Conservation (phyloP, 208 protist species). For the Leptomonas seymouri region DNA sequence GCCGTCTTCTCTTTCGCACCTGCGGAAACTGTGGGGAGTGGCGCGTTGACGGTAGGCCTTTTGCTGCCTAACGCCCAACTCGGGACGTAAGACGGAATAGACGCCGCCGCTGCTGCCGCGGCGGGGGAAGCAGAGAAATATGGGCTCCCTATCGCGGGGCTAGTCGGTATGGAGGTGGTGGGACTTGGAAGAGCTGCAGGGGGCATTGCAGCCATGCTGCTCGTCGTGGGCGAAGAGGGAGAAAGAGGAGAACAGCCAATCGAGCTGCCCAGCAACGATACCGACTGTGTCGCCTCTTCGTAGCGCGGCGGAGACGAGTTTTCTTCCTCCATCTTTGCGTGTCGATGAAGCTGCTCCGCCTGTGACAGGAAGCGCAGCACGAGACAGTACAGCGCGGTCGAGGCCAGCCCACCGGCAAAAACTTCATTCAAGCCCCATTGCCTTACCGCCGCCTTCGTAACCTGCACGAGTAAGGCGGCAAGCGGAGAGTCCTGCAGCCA, state of each 20-base stretch:
- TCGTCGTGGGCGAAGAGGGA: conserved; percentile 4
- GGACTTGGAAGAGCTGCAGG: too few relatives aligned
- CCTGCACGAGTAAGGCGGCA: conserved; percentile 42
- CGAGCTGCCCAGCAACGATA: background rate
- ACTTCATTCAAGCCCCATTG: conserved; percentile 64
- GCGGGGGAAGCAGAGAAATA: background rate
- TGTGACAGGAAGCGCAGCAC: conserved; percentile 56
- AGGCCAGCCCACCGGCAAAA: conserved; percentile 58
- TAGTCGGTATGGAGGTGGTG: too few relatives aligned
- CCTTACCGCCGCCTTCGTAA: conserved; percentile 62
- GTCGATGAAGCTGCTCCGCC: conserved; percentile 31
- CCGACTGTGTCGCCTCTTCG: conserved; percentile 22
- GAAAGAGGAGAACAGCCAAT: conserved; percentile 3
- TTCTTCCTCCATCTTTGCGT: conserved; percentile 16
- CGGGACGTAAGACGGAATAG: conserved; percentile 16
- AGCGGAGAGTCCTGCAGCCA: conserved; percentile 40
- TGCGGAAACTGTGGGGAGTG: background rate
- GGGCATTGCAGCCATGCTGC: background rate
- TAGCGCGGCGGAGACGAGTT: conserved; percentile 32
- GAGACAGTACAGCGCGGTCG: conserved; percentile 64
- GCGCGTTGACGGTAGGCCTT: background rate
- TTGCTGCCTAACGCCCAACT: conserved; percentile 13
- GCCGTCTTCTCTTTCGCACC: background rate
- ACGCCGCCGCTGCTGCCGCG: background rate
- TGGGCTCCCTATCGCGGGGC: background rate